Evolutionary conservation across 176 grass and related monocot species (phyloP).

Genomic region (Eragrostis curvula): DNA sequence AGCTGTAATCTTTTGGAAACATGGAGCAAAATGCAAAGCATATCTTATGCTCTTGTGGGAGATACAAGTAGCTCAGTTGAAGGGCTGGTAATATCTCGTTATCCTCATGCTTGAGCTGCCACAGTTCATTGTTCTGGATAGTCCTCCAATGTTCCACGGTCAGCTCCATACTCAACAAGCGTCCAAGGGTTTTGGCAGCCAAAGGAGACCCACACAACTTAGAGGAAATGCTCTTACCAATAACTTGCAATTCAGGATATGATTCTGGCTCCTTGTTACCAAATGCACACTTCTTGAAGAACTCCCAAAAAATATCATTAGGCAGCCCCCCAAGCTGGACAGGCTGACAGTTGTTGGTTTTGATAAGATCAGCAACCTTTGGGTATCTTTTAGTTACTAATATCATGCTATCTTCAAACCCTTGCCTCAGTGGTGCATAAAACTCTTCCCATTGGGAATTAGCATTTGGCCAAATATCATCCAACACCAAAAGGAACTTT

Average conservation of each 20-base stretch:
- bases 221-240: conserved; percentile 2
- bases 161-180: conserved; percentile 10
- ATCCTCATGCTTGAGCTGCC: conserved; percentile 24
- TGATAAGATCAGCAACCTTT: background rate
- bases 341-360: background rate
- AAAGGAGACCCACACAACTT: too few relatives aligned
- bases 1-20: too few relatives aligned
- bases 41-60: too few relatives aligned
- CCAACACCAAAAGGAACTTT: background rate
- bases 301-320: background rate
- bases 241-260: background rate
- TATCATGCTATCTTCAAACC: too few relatives aligned
- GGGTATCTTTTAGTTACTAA: too few relatives aligned
- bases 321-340: background rate
- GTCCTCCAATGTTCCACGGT: background rate
- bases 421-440: too few relatives aligned
- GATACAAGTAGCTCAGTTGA: too few relatives aligned
- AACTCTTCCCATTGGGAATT: too few relatives aligned
- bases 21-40: too few relatives aligned
- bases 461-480: background rate
- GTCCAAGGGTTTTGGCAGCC: conserved; percentile 44
- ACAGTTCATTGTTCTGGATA: conserved; percentile 33
- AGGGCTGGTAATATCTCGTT: too few relatives aligned
- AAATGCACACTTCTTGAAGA: conserved; percentile 37
- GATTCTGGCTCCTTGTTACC: background rate